These are phyloP conservation scores for Cytospora piceicola DNA, from an alignment of 2,329 filamentous ascomycete species.

Conservation along the genomic window DNA sequence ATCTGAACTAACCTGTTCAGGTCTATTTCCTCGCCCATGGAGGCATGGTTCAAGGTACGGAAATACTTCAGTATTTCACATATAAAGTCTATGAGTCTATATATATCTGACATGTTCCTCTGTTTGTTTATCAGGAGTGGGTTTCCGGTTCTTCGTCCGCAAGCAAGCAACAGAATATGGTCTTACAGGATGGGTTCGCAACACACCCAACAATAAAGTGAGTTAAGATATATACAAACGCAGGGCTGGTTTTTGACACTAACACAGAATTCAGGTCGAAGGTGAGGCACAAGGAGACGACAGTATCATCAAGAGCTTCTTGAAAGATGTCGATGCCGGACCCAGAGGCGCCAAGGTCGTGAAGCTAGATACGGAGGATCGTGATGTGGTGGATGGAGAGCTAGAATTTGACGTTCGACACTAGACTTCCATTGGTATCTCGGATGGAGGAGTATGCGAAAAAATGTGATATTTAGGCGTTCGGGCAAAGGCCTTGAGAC, in stretches of 20 bases:
- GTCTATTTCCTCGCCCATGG: slow-evolving; percentile 69
- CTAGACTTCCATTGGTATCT: slow-evolving; percentile 28
- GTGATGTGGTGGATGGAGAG: slow-evolving; percentile 69
- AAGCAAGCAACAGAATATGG: slow-evolving; percentile 54
- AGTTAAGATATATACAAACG: slow-evolving; percentile 20
- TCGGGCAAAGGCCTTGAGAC: slow-evolving; percentile 9
- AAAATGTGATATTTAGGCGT: slow-evolving; percentile 1
- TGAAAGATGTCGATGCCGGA: slow-evolving; percentile 76
- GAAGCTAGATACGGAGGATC: slow-evolving; percentile 70
- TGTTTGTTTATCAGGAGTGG: slow-evolving; percentile 53
- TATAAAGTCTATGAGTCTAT: not conserved
- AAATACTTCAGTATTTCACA: not conserved
- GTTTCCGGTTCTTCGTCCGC: slow-evolving; percentile 59
- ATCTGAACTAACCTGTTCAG: not conserved
- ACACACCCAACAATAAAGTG: slow-evolving; percentile 61
- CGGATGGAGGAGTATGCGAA: slow-evolving; percentile 3
- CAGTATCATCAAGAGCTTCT: slow-evolving; percentile 66
- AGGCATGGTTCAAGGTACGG: slow-evolving; percentile 66
- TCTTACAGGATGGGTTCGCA: slow-evolving; percentile 66
- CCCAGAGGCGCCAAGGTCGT: slow-evolving; percentile 74
- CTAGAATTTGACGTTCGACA: slow-evolving; percentile 62
- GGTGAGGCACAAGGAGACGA: slow-evolving; percentile 84
- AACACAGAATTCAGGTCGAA: slow-evolving; percentile 65
- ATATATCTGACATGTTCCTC: not conserved
- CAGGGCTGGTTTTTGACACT: slow-evolving; percentile 29